Evolutionary conservation across 768 basidiomycete species (phyloP), one percentile per base, ranked within the genome.

Genomic region (Naganishia antarctica): DNA sequence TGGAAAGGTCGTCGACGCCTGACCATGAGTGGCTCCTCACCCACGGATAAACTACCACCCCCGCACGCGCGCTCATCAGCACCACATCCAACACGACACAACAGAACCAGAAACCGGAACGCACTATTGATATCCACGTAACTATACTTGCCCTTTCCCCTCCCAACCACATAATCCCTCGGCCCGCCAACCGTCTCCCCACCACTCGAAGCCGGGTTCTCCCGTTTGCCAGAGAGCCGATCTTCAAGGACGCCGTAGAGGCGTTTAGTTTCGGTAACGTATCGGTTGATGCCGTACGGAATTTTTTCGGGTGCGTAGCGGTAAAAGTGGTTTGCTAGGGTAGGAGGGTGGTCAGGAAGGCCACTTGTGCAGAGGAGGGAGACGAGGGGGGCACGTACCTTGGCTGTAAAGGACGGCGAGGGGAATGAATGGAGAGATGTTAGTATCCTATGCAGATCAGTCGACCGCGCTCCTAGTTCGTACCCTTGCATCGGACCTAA

Each of bases 111-210:
- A 25, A 28, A 45, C 7, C 0, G 18, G 8, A 9, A 71, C 74
- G 60, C 49, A 76, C 75, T 68, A 57, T 70, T 73, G 43, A 77
- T 73, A 68, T 76, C 76, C 7, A 88, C 91, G 49, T 91, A 76
- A 43, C 81, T 84, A 73, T 82, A 84, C 69, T 83, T 85, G 26
- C 87, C 88, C 61, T 80, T 80, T 0, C 84, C 86, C 12, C 85
- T 79, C n/a, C 91, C 90, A 18, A 83, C 89, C 16, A 94, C 84
- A 74, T 82, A 93, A 43, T 91, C 89, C 18, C 87, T 83, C n/a
- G 65, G 67, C 18, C 63, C 66, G n/a, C 51, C 62, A 11, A 13
- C 2, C 29, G 48, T 37, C n/a, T 68, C 67, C 18, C 65, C 66
- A n/a, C 51, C 62, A 1, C 15, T 2, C 29, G 48, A 26, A 4